Evolutionary conservation across 352 stramenopile genomes (phyloP), one percentile per base, ranked within the genome.

Genomic region (Pythium phragmitis): DNA sequence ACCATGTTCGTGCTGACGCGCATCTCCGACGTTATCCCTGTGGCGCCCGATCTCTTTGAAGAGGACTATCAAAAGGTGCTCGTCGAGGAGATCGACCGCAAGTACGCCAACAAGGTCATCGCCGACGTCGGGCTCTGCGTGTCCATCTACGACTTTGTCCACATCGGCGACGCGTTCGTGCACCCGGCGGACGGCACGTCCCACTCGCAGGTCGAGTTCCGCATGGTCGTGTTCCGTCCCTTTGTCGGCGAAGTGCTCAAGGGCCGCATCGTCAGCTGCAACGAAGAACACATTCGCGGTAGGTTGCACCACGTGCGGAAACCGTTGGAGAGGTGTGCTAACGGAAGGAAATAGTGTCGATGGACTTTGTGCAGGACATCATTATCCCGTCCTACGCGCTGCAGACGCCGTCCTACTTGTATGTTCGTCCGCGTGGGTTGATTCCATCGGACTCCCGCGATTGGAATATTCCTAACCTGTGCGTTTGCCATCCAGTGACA

Each of bases 21-120:
- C 60, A 77, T 95, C 61, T 92, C 86, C 50, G 86, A 95, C 68
- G 84, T 95, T 64, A 93, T 95, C 50, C 84, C 85, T 13, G 80
- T 95, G 70, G 81, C 75, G 51, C 86, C 86, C 4, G 76, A 87
- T 68, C 81, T 93, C 47, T 92, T 92, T 59, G 79, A 89, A 54
- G 74, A 82, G 62, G 82, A 94, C 73, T 92, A 91, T 75, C 84
- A 79, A 64, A 87, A 92, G 59, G 86, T 94, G 45, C 69, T 96
- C 48, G 72, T 92, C 19, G 86, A 96, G 71, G 88, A 96, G 72
- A 91, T 96, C 60, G 86, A 96, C 70, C 82, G 82, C 66, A 96
- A 96, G 74, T 96, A 95, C 62, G 86, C 86, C 33, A 96, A 96
- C 78, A 96, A 96, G 60, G 86, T 96, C 14, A 80, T 96, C 36